Base-by-base conservation (phyloP, 1,284 basidiomycete genomes). In the Leccinum subfulvum region DNA sequence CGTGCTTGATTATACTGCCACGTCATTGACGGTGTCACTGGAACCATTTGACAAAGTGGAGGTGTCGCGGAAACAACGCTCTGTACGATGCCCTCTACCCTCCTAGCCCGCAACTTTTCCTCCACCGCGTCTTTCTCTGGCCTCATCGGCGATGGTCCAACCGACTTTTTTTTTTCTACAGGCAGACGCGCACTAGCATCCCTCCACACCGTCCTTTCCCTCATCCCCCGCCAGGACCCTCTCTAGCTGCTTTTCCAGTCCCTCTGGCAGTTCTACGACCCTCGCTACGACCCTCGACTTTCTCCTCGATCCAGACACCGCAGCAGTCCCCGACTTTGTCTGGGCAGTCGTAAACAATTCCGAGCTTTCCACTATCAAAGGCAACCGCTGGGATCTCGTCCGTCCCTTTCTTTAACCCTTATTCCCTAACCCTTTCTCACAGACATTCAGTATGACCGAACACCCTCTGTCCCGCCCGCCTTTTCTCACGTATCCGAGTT, bases 141-240 rank as follows among this genome's bases (percentile, higher is more conserved):
- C n/a, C 74, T 86, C 60, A 80, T 81, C 49, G 68, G 77, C 57
- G 92, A 94, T 70, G 92, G 92, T 16, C 81, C 88, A 67, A 83
- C 87, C 6, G 89, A 92, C 78, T 91, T 92, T 94, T 97, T 90
- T 94, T 97, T 90, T 77, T 93, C 92, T 33, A 94, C 93, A 1
- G 94, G 94, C 63, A 82, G 94, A 63, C 87, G 90, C 64, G 88
- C 86, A 66, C 75, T 94, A 60, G 78, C 85, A 47, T 89, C 87
- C 39, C 81, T 95, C 62, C 94, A 96, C 80, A 87, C 89, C 41
- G 83, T 91, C 65, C 83, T 95, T 75, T 81, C 84, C 57, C 83
- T 95, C 62, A 80, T 85, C 56, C 94, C 94, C 61, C 86, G 91
- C 71, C 94, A 96, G 77, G 94, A 96, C 77, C 75, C 90, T 44